Evolutionary conservation across 139 green algal genomes (phyloP), one percentile per base, ranked within the genome.

Genomic region (Microglena sp.): DNA sequence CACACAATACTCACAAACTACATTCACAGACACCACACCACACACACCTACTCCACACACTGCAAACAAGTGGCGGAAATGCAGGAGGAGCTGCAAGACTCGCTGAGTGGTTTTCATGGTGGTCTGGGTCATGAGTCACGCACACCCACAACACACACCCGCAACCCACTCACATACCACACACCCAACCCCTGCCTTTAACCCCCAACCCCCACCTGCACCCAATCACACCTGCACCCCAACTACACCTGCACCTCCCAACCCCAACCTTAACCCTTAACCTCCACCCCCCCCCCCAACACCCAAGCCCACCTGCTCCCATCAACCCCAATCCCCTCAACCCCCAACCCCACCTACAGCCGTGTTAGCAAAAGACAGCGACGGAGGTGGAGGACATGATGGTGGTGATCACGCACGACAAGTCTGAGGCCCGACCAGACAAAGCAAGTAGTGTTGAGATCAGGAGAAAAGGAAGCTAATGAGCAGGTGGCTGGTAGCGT

Each of bases 361-460:
- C 11, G 15, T 18, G 18, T 18, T 24, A 31, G 29, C 56, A 5
- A 34, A 46, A 68, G 36, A 92, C 83, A 26, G 76, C 75, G 28
- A 64, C 74, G 58, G 82, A 92, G 70, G 86, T 89, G 69, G 84
- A 90, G 45, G 74, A 82, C 35, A 89, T 92, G 82, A 90, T 92
- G 82, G 75, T 86, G 34, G 71, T 83, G 36, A 91, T 91, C 72
- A 79, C 67, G 0, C 71, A 74, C 44, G 84, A 91, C 78, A 89
- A 86, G 74, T 63, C 55, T 43, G 80, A 88, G 66, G 84, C 82
- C n/a, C 35, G 79, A 86, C 58, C 67, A 79, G 66, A 90, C 84
- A 22, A 83, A 84, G 66, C n/a, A n/a, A n/a, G n/a, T n/a, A 15
- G 40, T 50, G 56, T 64, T 28, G 56, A 64, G 56, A 33, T 76